phyloP scores from a whole-genome alignment of 1,139 yeast genomes.

The Saccharomyces hybrid region DNA sequence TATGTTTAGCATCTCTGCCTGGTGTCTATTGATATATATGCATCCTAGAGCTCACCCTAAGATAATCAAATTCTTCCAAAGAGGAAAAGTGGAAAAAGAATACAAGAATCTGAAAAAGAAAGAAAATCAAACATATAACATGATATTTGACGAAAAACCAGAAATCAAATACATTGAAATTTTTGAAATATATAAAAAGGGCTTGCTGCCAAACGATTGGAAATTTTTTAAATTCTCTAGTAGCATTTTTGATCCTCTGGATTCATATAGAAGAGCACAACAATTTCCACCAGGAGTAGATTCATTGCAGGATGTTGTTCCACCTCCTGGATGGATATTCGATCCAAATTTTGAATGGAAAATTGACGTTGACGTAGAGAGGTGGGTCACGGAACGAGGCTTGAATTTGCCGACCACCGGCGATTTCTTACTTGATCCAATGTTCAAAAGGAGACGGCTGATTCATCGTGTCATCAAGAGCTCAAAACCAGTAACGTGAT shows the following conservation, averaged over 20 bases:
- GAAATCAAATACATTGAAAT: conserved; percentile 59
- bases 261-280: conserved; percentile 47
- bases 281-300: conserved; percentile 61
- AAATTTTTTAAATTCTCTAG: conserved; percentile 43
- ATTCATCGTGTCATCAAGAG: conserved; percentile 45
- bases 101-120: conserved; percentile 21
- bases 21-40: conserved; percentile 44
- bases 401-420: conserved; percentile 45
- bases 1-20: conserved; percentile 46
- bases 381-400: conserved; percentile 48
- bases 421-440: conserved; percentile 48
- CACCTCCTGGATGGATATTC: conserved; percentile 75
- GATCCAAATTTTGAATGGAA: conserved; percentile 60
- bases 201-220: conserved; percentile 57
- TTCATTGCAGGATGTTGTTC: conserved; percentile 46
- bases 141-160: conserved; percentile 62
- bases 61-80: conserved; percentile 29
- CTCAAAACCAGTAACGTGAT: conserved; percentile 36
- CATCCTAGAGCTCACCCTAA: conserved; percentile 50
- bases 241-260: conserved; percentile 45
- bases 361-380: conserved; percentile 46
- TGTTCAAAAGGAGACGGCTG: conserved; percentile 51
- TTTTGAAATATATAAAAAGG: conserved; percentile 65
- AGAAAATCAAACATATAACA: conserved; percentile 40
- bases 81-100: conserved; percentile 18